Evolutionary conservation across 345 rosid species (phyloP), one percentile per base, ranked within the genome.

Genomic region (Syzygium aqueum): DNA sequence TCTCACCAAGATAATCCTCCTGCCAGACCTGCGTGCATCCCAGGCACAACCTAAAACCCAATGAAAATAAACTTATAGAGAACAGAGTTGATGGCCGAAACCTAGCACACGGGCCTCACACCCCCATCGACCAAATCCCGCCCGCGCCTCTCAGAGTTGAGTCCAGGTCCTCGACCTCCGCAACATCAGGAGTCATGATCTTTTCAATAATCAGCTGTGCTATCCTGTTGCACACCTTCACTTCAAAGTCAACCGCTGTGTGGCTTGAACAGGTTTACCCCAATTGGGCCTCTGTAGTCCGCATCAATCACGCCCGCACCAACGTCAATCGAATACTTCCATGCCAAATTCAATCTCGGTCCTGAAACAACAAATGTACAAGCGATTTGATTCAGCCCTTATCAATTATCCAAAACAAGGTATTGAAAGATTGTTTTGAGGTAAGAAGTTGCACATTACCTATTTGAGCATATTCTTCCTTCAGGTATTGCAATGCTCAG

Each of bases 91-190:
- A 37, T 2, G 16, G 17, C n/a, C 11, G 67, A 51, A 30, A 23
- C 77, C 85, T 15, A 21, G 25, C 37, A 50, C 4, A 50, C 30
- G 21, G 19, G n/a, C 7, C 77, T 92, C 86, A 93, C 40, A 94
- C 92, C 1, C 98, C 99, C 5, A 96, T 96, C 27, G 99, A 95
- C 0, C 98, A 98, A 46, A 96, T 96, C 46, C 98, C 97, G 11
- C 96, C 98, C 51, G 89, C 94, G 17, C 97, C 97, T 87, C 98
- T 93, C 84, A 86, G 84, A 51, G 98, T 97, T 6, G 88, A 85
- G 28, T 94, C 96, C 93, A 94, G 85, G 89, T 94, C 95, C 40
- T 93, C 94, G 73, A 95, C 97, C 89, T 93, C 98, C 87, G 16
- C n/a, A n/a, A n/a, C n/a, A n/a, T n/a, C n/a, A n/a, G 97, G 96